Conservation (phyloP, 139 green algal species). For the Micractinium sp. region DNA sequence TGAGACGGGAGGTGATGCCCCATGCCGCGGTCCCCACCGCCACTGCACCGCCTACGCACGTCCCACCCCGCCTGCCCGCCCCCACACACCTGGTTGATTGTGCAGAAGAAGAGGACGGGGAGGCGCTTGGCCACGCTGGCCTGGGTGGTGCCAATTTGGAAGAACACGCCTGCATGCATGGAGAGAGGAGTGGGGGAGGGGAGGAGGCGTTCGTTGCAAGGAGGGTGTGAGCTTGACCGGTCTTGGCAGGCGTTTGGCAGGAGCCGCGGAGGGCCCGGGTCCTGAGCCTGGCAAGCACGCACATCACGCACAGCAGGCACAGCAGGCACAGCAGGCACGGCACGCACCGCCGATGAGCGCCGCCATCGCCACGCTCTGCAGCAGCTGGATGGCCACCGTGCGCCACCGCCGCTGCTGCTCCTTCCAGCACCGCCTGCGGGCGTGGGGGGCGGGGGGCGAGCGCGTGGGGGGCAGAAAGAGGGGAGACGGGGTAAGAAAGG, state of each 20-base stretch:
- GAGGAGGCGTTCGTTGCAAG: not conserved
- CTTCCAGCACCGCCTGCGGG: constrained; percentile 50
- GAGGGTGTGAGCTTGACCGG: not conserved
- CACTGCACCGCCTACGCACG: not conserved
- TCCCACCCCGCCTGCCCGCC: not conserved
- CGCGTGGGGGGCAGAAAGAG: no score
- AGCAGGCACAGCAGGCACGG: not conserved
- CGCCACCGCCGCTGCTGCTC: constrained; percentile 56
- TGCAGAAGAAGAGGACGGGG: constrained; percentile 64
- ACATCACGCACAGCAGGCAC: not conserved
- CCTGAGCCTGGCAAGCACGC: not conserved
- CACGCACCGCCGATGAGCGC: constrained; percentile 41
- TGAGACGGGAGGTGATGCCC: no score
- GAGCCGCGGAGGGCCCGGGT: not conserved
- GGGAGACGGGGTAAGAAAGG: not conserved
- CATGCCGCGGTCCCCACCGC: no score
- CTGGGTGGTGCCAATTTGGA: constrained; percentile 58
- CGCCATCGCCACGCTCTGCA: constrained; percentile 57
- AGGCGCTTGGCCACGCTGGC: constrained; percentile 41
- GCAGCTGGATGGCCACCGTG: constrained; percentile 40
- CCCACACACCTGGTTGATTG: constrained; percentile 24
- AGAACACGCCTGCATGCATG: constrained; percentile 5
- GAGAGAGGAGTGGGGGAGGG: not conserved
- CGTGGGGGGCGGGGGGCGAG: no score
- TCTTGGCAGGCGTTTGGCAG: not conserved